Evolutionary conservation across 1,284 basidiomycete species (phyloP), one percentile per base, ranked within the genome.

Genomic region (Irpex sp.): DNA sequence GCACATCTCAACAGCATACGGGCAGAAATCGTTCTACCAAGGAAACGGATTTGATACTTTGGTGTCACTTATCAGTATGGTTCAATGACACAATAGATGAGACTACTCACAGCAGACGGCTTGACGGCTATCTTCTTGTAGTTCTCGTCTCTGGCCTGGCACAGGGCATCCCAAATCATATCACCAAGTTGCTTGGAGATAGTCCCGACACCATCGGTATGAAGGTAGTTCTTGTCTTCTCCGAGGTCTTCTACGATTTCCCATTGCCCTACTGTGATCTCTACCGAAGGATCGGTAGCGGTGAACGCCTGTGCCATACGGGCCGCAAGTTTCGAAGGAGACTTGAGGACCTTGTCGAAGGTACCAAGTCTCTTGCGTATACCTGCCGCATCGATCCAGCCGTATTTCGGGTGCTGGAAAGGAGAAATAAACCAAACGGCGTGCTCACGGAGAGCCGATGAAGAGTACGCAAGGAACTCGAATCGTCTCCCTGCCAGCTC

Each of bases 301-400:
- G 89, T 90, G 68, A 93, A 93, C 0, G 90, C 90, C 73, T 93
- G 91, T 6, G 88, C 88, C 66, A 94, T 77, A 36, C 91, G 81
- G 14, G 91, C 91, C 9, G 90, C 91, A 69, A 85, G 91, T 69
- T 88, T 89, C 1, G 90, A 90, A 5, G 91, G 90, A 39, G 77
- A 79, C 55, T 70, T 73, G 52, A 87, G 78, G 19, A 90, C 78
- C 3, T 73, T 70, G 0, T 76, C 77, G 69, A 93, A 92, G 67
- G 88, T 78, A 12, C 90, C 91, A 16, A 91, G 77, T 16, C 76
- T 75, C 23, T 75, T 67, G 23, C 91, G 80, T 59, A 93, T 90
- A 16, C 63, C 73, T 37, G 81, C 74, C 0, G 86, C 81, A 21
- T 78, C 80, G 23, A 91, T 74, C 45, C 54, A 61, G 0, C 78